Evolutionary conservation across 2,329 filamentous ascomycete species (phyloP).

Genomic region (Thermomyces lanuginosus): DNA sequence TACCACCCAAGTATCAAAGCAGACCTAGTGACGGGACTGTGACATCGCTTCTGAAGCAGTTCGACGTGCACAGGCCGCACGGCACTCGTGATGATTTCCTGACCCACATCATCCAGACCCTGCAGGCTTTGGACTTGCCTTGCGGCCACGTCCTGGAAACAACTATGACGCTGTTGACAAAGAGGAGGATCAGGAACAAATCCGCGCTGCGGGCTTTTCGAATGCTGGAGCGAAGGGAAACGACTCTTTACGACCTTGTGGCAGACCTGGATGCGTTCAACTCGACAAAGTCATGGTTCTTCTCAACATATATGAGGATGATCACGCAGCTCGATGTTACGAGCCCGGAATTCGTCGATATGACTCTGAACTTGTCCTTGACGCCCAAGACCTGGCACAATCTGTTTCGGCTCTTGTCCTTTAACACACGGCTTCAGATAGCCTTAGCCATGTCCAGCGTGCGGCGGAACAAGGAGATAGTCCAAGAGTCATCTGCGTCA

Average conservation of each 20-base stretch:
- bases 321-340: conserved; percentile 20
- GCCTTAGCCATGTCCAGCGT: conserved; percentile 19
- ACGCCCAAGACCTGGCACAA: conserved; percentile 14
- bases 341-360: conserved; percentile 15
- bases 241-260: conserved; percentile 15
- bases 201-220: conserved; percentile 11
- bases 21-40: conserved; percentile 11
- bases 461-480: conserved; percentile 1
- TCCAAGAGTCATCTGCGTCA: not conserved
- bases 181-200: conserved; percentile 10
- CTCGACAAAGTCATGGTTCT: conserved; percentile 12
- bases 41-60: conserved; percentile 14
- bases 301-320: conserved; percentile 15
- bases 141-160: conserved; percentile 15
- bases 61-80: conserved; percentile 10
- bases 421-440: conserved; percentile 23
- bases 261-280: conserved; percentile 13
- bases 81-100: conserved; percentile 11
- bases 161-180: conserved; percentile 13
- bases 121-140: conserved; percentile 17
- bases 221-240: conserved; percentile 13
- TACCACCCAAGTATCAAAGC: conserved; percentile 2
- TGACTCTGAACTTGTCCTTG: conserved; percentile 16
- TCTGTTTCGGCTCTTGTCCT: conserved; percentile 19
- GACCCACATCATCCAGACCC: conserved; percentile 12